Percentiles rank a stretch among this genome's conserved stretches.
Evolutionary conservation across 768 basidiomycete genomes (phyloP).

Genomic region (Ephemerocybe angulata): DNA sequence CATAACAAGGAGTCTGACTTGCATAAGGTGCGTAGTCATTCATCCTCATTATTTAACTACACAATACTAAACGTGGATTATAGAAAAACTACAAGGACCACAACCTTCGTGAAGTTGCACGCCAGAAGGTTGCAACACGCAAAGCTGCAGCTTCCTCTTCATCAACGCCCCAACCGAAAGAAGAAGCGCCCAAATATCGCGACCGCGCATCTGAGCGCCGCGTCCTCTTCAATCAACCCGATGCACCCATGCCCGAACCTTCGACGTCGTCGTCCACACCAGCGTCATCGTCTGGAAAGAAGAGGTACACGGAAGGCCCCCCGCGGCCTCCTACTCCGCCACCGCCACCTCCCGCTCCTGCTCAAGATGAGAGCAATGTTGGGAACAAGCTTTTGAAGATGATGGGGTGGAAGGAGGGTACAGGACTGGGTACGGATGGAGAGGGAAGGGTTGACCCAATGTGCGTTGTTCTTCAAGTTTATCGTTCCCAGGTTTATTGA

Average conservation of each 20-base stretch:
- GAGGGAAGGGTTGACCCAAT: slow-evolving; percentile 89
- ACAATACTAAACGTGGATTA: slow-evolving; percentile 11
- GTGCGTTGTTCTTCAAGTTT: slow-evolving; percentile 44
- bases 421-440: slow-evolving; percentile 76
- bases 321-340: slow-evolving; percentile 62
- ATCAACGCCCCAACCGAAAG: not conserved
- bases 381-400: slow-evolving; percentile 93
- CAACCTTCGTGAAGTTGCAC: slow-evolving; percentile 68
- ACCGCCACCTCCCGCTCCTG: slow-evolving; percentile 58
- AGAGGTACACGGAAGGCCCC: slow-evolving; percentile 51
- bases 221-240: slow-evolving; percentile 88
- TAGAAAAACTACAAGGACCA: slow-evolving; percentile 86
- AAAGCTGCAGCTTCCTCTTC: slow-evolving; percentile 31
- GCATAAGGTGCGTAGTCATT: slow-evolving; percentile 77
- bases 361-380: slow-evolving; percentile 78
- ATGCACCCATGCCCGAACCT: slow-evolving; percentile 64
- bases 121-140: slow-evolving; percentile 56
- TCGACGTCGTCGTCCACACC: slow-evolving; percentile 12
- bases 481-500: not conserved
- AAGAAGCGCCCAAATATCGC: slow-evolving; percentile 78
- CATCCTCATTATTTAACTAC: slow-evolving; percentile 19
- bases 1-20: slow-evolving; percentile 93
- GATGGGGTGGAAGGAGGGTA: slow-evolving; percentile 97
- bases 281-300: slow-evolving; percentile 21
- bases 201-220: slow-evolving; percentile 94